Conservation (phyloP, 768 basidiomycete genomes). For the Boletus edulis region DNA sequence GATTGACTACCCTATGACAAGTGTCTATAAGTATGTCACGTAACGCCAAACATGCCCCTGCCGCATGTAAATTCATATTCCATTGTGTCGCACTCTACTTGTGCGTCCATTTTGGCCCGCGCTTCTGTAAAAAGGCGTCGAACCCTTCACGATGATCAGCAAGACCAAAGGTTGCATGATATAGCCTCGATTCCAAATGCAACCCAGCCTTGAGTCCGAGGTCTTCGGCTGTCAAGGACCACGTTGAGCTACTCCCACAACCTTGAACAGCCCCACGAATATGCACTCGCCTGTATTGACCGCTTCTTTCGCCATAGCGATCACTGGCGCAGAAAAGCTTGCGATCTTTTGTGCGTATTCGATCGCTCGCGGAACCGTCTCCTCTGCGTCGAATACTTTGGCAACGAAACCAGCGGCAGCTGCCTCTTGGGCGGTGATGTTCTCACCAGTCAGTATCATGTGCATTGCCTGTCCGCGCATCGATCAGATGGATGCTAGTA, state of each 20-base stretch:
- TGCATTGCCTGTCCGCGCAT: slow-evolving; percentile 45
- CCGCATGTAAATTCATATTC: neutral
- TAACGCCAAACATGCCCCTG: neutral
- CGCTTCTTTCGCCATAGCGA: slow-evolving; percentile 47
- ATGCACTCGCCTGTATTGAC: slow-evolving; percentile 41
- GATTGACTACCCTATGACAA: no score
- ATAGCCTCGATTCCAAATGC: slow-evolving; percentile 45
- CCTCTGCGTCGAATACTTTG: slow-evolving; percentile 38
- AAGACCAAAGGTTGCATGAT: slow-evolving; percentile 52
- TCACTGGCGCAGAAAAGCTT: slow-evolving; percentile 28
- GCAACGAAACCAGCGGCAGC: slow-evolving; percentile 47
- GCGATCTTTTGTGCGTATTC: slow-evolving; percentile 37
- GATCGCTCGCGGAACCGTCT: slow-evolving; percentile 45
- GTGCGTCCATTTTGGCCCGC: slow-evolving; percentile 42
- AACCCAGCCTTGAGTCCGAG: slow-evolving; percentile 44
- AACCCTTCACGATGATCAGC: slow-evolving; percentile 47
- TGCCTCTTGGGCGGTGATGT: slow-evolving; percentile 45
- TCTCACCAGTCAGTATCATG: slow-evolving; percentile 50
- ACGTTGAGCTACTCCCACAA: neutral
- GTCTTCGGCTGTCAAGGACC: slow-evolving; percentile 38
- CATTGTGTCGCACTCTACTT: slow-evolving; percentile 22
- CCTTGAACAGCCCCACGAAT: neutral
- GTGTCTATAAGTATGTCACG: no score
- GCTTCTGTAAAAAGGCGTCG: slow-evolving; percentile 47
- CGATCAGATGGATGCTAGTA: neutral